Base-by-base conservation (phyloP, 257 asterid species). In the Primulina huaijiensis region DNA sequence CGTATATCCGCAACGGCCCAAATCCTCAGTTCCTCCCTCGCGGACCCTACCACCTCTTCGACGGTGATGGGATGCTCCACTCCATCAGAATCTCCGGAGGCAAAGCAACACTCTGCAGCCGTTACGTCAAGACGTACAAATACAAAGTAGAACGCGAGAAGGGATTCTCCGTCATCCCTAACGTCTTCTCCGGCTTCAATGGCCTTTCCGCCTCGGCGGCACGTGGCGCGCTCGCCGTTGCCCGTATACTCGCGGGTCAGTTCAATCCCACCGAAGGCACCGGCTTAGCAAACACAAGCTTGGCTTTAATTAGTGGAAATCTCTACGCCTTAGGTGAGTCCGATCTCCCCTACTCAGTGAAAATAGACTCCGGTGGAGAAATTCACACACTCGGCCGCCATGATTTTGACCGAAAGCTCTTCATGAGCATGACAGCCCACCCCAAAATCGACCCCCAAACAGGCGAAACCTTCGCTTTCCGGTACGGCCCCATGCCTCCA, bases 61-160 rank as follows among this genome's bases (percentile, higher is more conserved):
- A 90, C 34, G 97, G 97, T 9, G 97, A 90, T 64, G 95, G 97
- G 19, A 90, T 90, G 97, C 91, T 90, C 33, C 97, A 90, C 68
- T 80, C 90, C 19, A 63, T 90, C 30, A 83, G 8, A 62, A 85
- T 90, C 58, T 79, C 85, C 2, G 29, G 62, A 25, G 93, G 95
- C 35, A 78, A 37, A 61, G 91, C 95, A 62, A 77, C 79, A 0
- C 72, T 88, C 17, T 88, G 96, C 65, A 88, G 97, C 80, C 90
- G 97, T 57, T 90, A 75, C 25, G 96, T 90, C 0, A 70, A 72
- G 62, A 90, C 97, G 0, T 78, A 87, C 72, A 90, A 90, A 33
- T 88, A 85, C 83, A 27, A 8, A 19, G 65, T 69, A 6, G 97
- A 90, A 31, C 69, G 77, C 4, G 76, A 77, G 1, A 74, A 33